These are phyloP conservation scores for Xylaria sp. DNA, from an alignment of 2,329 filamentous ascomycete genomes.

Conservation along the genomic window DNA sequence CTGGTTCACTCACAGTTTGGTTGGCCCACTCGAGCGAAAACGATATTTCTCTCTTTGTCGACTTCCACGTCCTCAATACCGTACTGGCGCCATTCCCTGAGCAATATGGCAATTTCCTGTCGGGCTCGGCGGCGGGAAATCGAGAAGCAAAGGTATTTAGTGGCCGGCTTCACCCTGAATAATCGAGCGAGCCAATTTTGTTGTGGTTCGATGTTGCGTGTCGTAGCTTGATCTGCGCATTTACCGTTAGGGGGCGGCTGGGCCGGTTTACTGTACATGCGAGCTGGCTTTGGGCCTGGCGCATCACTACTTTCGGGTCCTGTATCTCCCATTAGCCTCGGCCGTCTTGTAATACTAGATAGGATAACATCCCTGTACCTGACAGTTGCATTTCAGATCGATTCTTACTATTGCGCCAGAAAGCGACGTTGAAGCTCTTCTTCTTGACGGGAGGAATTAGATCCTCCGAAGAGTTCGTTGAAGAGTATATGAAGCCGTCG, in stretches of 20 bases:
- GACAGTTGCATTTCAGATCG: conserved; percentile 49
- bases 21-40: conserved; percentile 77
- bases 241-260: conserved; percentile 30
- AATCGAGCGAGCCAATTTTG: conserved; percentile 90
- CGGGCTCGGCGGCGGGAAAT: conserved; percentile 74
- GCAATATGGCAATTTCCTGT: conserved; percentile 74
- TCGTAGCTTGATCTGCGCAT: conserved; percentile 31
- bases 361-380: conserved; percentile 48
- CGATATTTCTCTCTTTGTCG: conserved; percentile 78
- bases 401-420: conserved; percentile 58
- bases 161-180: conserved; percentile 86
- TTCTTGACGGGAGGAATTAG: conserved; percentile 47
- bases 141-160: conserved; percentile 74
- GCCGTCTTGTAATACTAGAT: neutral
- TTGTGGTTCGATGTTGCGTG: conserved; percentile 66
- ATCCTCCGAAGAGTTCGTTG: conserved; percentile 33
- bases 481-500: conserved; percentile 30
- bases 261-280: conserved; percentile 29
- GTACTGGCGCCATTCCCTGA: conserved; percentile 80
- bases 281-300: conserved; percentile 34
- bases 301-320: conserved; percentile 43
- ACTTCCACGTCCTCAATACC: conserved; percentile 81
- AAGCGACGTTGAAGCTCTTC: conserved; percentile 57
- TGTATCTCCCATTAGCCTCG: conserved; percentile 33
- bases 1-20: conserved; percentile 71